Evolutionary conservation across 148 eudicot species (phyloP), one percentile per base, ranked within the genome.

Genomic region (Cornus kousa): DNA sequence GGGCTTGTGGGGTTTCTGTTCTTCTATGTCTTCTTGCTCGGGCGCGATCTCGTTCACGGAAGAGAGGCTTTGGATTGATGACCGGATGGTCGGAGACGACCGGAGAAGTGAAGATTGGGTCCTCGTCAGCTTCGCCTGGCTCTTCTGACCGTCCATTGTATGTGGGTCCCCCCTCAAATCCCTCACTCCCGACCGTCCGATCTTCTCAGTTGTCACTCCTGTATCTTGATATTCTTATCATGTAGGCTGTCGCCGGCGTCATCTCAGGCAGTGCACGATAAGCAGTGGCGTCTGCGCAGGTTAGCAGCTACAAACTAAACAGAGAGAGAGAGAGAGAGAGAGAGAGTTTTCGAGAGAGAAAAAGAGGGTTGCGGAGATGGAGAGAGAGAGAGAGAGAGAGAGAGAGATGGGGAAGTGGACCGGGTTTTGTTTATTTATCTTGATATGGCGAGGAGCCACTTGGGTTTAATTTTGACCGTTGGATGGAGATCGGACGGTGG

Each of bases 51-150:
- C 88, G 83, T 48, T 77, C 33, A 86, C 85, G 55, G 85, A 83
- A 19, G 91, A 77, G 0, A 87, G 78, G 79, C 93, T 92, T 7
- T 92, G 95, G 81, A 89, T 88, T 33, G 97, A 91, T 10, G 98
- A 94, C 84, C 95, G 80, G 86, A 91, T 74, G 78, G 97, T 88
- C 28, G 98, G 95, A 5, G 98, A 91, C 33, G 93, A 92, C 33
- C 97, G 95, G 85, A 92, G 95, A 39, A 92, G 91, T 24, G 97
- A 94, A 13, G 98, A 94, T 40, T 89, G 87, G 3, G 93, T 88
- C 67, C 95, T 84, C 2, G 88, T 92, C 19, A 94, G 91, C 87
- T 90, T 91, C 78, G 87, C 85, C 81, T 80, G 79, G 75, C 82
- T 85, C 70, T 81, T 83, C 74, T 74, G 90, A 68, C 82, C 81